Conservation (phyloP, 2,329 filamentous ascomycete genomes). For the Fusarium euwallaceae region DNA sequence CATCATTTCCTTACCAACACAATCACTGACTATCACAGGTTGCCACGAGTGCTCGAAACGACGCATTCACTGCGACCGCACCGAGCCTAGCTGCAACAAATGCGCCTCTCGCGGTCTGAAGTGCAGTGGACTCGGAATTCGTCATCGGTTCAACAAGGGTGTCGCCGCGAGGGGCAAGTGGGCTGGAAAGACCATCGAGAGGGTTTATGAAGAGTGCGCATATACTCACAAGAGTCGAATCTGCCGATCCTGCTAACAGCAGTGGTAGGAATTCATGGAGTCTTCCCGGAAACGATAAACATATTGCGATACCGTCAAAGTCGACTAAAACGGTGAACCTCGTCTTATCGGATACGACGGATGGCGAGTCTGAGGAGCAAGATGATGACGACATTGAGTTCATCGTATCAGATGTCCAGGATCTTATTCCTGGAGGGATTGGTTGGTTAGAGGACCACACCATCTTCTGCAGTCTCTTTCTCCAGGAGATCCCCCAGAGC, state of each 20-base stretch:
- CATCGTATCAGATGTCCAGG: neutral
- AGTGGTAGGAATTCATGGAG: slow-evolving; percentile 25
- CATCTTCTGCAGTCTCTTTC: neutral
- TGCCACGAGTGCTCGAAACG: slow-evolving; percentile 45
- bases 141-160: slow-evolving; percentile 45
- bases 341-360: neutral
- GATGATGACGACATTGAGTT: neutral
- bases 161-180: slow-evolving; percentile 44
- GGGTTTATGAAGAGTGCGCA: slow-evolving; percentile 36
- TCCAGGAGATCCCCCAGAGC: slow-evolving; percentile 23
- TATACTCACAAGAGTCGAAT: fast-evolving
- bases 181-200: slow-evolving; percentile 44
- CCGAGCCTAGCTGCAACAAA: slow-evolving; percentile 38
- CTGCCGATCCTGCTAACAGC: neutral
- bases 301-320: neutral
- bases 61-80: slow-evolving; percentile 43
- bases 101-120: slow-evolving; percentile 38
- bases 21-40: neutral
- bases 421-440: fast-evolving
- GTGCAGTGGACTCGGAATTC: slow-evolving; percentile 43
- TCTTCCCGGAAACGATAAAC: fast-evolving
- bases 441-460: neutral
- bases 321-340: neutral
- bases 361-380: neutral
- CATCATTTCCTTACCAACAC: fast-evolving